phyloP scores from a whole-genome alignment of 768 basidiomycete species.

The Cystobasidiopsis lactophilus region DNA sequence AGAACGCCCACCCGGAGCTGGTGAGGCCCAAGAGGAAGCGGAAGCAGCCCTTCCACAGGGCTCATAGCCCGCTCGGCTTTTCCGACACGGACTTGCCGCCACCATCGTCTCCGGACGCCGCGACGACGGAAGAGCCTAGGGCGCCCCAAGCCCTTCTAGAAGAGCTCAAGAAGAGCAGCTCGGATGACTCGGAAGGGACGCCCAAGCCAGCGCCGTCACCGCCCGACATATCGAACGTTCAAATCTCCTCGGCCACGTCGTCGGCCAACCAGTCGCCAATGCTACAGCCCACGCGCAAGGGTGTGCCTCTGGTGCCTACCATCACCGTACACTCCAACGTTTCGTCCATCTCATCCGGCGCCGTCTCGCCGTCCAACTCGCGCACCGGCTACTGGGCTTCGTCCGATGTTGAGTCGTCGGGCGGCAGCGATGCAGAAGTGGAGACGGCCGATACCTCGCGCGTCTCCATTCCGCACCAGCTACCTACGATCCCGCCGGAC shows the following conservation, averaged over 20 bases:
- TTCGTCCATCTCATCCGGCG: not conserved
- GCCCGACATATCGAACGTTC: too few relatives aligned
- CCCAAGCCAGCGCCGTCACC: too few relatives aligned
- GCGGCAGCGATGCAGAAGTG: not conserved
- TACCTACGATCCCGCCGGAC: not conserved
- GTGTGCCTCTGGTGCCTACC: too few relatives aligned
- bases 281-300: too few relatives aligned
- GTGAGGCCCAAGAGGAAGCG: constrained; percentile 4
- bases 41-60: too few relatives aligned
- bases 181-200: not conserved
- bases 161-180: not conserved
- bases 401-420: not conserved
- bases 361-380: not conserved
- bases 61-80: not conserved
- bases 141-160: too few relatives aligned
- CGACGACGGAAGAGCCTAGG: too few relatives aligned
- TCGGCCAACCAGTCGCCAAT: too few relatives aligned
- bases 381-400: not conserved
- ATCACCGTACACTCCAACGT: not conserved
- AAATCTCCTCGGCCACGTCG: too few relatives aligned
- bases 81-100: not conserved
- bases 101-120: constrained; percentile 10
- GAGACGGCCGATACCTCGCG: not conserved
- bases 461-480: too few relatives aligned
- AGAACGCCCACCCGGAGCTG: constrained; percentile 40